Percentiles rank a stretch among this genome's conserved stretches.
Evolutionary conservation across 345 rosid species (phyloP).

Genomic region (Camelina neglecta): DNA sequence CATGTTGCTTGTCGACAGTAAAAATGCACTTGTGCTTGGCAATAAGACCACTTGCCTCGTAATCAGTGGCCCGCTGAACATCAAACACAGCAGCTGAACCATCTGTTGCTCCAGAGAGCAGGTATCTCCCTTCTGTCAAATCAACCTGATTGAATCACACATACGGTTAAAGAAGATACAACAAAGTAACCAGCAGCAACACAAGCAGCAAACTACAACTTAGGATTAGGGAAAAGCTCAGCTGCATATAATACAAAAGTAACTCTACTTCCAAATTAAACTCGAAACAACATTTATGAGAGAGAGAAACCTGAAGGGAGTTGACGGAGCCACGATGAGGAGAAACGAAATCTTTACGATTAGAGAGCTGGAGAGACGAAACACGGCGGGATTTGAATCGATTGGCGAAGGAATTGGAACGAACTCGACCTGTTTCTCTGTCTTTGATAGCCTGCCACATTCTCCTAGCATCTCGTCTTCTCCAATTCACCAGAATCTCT

Average conservation of each 20-base stretch:
- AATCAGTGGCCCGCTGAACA: slow-evolving; percentile 63
- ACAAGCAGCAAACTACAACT: not conserved
- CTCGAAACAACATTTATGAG: not conserved
- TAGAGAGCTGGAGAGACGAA: slow-evolving; percentile 72
- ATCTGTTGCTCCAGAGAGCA: slow-evolving; percentile 87
- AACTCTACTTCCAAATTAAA: not conserved
- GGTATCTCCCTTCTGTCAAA: slow-evolving; percentile 84
- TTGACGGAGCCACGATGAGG: slow-evolving; percentile 87
- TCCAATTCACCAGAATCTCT: no score
- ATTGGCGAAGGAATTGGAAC: slow-evolving; percentile 63
- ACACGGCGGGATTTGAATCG: slow-evolving; percentile 64
- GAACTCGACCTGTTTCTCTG: slow-evolving; percentile 84
- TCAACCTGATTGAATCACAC: slow-evolving; percentile 65
- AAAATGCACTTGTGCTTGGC: slow-evolving; percentile 77
- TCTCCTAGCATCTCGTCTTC: slow-evolving; percentile 65
- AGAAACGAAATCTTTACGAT: slow-evolving; percentile 78
- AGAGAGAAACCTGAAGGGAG: slow-evolving; percentile 78
- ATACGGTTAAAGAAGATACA: not conserved
- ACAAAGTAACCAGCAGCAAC: not conserved
- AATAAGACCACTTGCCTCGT: slow-evolving; percentile 70
- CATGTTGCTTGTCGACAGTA: slow-evolving; percentile 76
- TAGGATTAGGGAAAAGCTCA: no score
- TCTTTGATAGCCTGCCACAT: slow-evolving; percentile 86
- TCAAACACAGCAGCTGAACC: slow-evolving; percentile 84
- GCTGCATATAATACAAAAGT: no score